Evolutionary conservation across 345 rosid species (phyloP).

Genomic region (Eutrema yunnanense): DNA sequence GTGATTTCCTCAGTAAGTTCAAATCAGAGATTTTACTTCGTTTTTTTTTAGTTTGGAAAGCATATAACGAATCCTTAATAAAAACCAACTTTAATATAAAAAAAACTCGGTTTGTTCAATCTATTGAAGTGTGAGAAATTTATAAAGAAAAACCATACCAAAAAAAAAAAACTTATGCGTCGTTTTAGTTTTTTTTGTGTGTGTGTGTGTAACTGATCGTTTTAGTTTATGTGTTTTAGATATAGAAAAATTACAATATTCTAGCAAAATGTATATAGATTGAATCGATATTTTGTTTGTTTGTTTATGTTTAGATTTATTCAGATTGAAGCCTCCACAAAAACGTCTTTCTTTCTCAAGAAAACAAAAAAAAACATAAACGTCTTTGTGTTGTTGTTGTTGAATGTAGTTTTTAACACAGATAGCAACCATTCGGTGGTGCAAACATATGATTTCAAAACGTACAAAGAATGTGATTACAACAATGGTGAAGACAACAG

Average conservation of each 20-base stretch:
- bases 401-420: conserved; percentile 76
- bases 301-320: neutral
- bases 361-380: neutral
- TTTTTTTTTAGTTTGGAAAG: neutral
- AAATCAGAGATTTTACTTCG: neutral
- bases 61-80: neutral
- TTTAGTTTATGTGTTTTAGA: neutral
- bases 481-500: conserved; percentile 43
- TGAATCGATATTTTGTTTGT: neutral
- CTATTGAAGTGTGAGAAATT: neutral
- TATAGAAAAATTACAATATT: neutral
- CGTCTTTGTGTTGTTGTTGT: conserved; percentile 6
- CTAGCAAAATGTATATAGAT: neutral
- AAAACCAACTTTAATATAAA: neutral
- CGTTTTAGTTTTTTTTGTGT: no score
- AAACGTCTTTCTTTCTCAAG: neutral
- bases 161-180: no score
- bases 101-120: neutral
- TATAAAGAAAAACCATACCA: neutral
- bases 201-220: no score
- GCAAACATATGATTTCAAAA: conserved; percentile 73
- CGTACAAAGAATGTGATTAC: conserved; percentile 64
- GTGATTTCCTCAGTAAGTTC: conserved; percentile 88
- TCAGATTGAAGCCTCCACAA: neutral
- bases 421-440: conserved; percentile 83